Evolutionary conservation across 108 stramenopile genomes (phyloP).

Genomic region (Cyclotella distinguenda): DNA sequence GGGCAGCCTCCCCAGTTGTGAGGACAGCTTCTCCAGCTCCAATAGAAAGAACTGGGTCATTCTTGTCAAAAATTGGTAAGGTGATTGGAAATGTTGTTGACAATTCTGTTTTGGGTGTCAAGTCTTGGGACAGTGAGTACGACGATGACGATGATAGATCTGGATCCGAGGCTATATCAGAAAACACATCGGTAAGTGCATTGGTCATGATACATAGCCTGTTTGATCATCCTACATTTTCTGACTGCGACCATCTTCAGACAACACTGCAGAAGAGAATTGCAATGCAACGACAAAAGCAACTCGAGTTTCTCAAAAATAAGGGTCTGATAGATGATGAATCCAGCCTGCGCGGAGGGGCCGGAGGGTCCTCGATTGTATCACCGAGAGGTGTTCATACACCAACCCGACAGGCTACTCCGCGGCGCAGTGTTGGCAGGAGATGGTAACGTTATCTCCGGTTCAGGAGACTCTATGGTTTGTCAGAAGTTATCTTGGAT

Average conservation of each 20-base stretch:
- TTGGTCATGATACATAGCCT: no score
- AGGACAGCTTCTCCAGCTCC: constrained; percentile 5
- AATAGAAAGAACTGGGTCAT: constrained; percentile 24
- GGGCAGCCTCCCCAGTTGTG: no score
- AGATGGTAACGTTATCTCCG: neutral
- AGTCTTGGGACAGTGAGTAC: constrained; percentile 11
- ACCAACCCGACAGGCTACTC: constrained; percentile 1
- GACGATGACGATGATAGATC: constrained; percentile 48
- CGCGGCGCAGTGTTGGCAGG: constrained; percentile 14
- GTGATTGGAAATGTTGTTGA: constrained; percentile 42
- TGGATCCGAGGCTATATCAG: constrained; percentile 40
- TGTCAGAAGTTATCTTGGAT: no score
- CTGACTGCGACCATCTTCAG: constrained; percentile 8
- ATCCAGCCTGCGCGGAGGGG: constrained; percentile 36
- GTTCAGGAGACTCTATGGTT: no score
- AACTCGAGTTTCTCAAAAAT: constrained; percentile 73
- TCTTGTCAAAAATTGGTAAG: constrained; percentile 42
- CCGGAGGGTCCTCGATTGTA: constrained; percentile 20
- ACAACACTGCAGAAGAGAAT: constrained; percentile 69
- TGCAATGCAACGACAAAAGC: constrained; percentile 63
- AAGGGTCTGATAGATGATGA: constrained; percentile 72
- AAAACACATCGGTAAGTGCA: no score
- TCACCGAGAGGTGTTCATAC: constrained; percentile 3
- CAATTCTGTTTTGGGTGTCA: constrained; percentile 45
- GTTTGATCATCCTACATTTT: no score